Conservation (phyloP, 257 asterid species). For the Nicotiana tabacum region DNA sequence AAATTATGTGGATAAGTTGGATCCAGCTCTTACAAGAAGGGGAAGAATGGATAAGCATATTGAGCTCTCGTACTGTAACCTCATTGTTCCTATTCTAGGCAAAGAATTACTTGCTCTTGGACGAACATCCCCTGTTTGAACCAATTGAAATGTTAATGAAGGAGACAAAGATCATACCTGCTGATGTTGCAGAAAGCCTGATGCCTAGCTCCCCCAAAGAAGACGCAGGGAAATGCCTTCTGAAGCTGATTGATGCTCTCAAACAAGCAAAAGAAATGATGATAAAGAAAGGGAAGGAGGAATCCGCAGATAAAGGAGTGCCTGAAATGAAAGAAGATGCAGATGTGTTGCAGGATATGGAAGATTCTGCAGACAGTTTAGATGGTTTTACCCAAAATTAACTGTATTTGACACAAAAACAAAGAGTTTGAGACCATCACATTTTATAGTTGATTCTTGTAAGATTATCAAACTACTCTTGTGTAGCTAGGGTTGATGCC, state of each 20-base stretch:
- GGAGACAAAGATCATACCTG: constrained; percentile 19
- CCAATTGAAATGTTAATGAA: constrained; percentile 9
- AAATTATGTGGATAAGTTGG: constrained; percentile 19
- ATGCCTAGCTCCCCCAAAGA: constrained; percentile 19
- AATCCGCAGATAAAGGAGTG: neutral
- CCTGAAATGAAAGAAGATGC: neutral
- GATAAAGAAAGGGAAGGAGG: neutral
- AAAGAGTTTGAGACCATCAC: neutral
- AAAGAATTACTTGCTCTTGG: constrained; percentile 14
- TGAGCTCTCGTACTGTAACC: constrained; percentile 21
- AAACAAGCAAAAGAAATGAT: neutral
- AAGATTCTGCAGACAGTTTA: neutral
- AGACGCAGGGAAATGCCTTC: constrained; percentile 16
- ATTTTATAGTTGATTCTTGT: neutral
- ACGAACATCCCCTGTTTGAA: constrained; percentile 12
- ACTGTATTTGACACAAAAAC: neutral
- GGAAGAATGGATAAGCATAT: constrained; percentile 29
- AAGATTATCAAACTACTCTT: neutral
- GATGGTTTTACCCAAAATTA: neutral
- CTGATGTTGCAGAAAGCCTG: constrained; percentile 23
- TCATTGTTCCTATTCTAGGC: too few relatives aligned
- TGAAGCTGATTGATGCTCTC: constrained; percentile 12
- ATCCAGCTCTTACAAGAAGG: constrained; percentile 19
- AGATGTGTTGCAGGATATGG: neutral
- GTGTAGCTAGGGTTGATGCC: neutral